A percentile compares a stretch with the other conserved stretches of the same genome.
These are phyloP conservation scores for Hyparrhenia diplandra DNA, from an alignment of 176 grass and related monocot species.

Conservation along the genomic window DNA sequence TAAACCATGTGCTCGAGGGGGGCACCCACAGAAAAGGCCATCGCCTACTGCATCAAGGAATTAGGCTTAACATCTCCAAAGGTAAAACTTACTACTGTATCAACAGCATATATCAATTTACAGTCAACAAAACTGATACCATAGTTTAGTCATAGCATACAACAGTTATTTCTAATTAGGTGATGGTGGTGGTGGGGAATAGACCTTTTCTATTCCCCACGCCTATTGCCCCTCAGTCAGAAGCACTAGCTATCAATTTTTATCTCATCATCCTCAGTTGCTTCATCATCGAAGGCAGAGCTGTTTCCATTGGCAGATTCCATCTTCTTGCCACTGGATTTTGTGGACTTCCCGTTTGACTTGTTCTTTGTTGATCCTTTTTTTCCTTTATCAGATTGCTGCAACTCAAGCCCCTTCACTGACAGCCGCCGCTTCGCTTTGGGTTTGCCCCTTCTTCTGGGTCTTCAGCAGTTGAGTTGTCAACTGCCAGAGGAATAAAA, in stretches of 20 bases:
- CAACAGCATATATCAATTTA: slow-evolving; percentile 2
- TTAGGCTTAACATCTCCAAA: neutral
- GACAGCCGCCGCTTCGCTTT: slow-evolving; percentile 84
- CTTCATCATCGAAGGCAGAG: slow-evolving; percentile 62
- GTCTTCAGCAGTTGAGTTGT: slow-evolving; percentile 77
- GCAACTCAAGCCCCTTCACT: slow-evolving; percentile 77
- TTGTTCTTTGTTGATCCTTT: slow-evolving; percentile 49
- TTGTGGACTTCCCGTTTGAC: too few relatives aligned
- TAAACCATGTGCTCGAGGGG: neutral
- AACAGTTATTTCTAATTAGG: neutral
- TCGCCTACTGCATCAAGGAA: neutral
- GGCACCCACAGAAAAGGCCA: neutral
- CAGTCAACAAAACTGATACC: slow-evolving; percentile 2
- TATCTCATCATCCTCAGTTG: slow-evolving; percentile 57
- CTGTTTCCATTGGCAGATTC: too few relatives aligned
- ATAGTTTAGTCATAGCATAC: neutral
- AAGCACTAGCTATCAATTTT: neutral
- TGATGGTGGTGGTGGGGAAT: neutral
- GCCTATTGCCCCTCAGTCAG: too few relatives aligned
- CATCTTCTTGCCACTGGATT: too few relatives aligned
- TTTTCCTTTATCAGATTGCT: slow-evolving; percentile 83
- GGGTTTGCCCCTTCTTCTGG: slow-evolving; percentile 31
- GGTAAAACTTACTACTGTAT: neutral
- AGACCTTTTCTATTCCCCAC: neutral
- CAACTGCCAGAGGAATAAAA: slow-evolving; percentile 30